Base-by-base conservation (phyloP, 306 rosid genomes). In the Ceratonia siliqua region DNA sequence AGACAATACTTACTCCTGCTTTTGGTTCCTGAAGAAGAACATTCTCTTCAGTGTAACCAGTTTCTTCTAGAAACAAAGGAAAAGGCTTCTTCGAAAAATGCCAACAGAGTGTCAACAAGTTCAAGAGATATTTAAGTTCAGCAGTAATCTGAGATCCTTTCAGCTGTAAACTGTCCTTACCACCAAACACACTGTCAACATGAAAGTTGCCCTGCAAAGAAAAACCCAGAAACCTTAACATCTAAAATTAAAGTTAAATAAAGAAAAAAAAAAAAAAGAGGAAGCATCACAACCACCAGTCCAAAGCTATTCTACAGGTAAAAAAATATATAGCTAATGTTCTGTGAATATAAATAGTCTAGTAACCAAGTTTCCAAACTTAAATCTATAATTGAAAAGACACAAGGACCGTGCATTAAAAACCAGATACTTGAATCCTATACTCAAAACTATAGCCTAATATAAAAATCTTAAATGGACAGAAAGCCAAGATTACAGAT, bases 21-120 rank as follows among this genome's bases (percentile, higher is more conserved):
- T 92, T 92, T 14, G 96, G 88, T 82, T 94, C 97, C 78, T 90
- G 97, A 78, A 92, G 89, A 70, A 94, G 90, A 61, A 94, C 96
- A 85, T 87, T 82, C 71, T 88, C 92, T 70, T 77, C 74, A 20
- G 82, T 70, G 80, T 86, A 92, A 10, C 99, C 97, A 52, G 93
- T 90, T 84, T 94, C 96, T 82, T 94, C 93, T 41, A 94, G 82
- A 87, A 94, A 94, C 76, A 87, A 58, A 17, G 86, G 92, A 79
- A 94, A 94, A 13, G 93, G 95, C 70, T 92, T 94, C 84, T 94
- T 94, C 8, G 97, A 94, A 78, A 92, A 94, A 80, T 94, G 99
- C 97, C 99, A 94, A 73, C 99, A 94, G 30, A 94, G 74, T 13
- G 97, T 92, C 89, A 94, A 75, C 82, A 94, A 90, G 49, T 84